phyloP scores from a whole-genome alignment of 2,329 filamentous ascomycete species.

The Neopestalotiopsis sp. region DNA sequence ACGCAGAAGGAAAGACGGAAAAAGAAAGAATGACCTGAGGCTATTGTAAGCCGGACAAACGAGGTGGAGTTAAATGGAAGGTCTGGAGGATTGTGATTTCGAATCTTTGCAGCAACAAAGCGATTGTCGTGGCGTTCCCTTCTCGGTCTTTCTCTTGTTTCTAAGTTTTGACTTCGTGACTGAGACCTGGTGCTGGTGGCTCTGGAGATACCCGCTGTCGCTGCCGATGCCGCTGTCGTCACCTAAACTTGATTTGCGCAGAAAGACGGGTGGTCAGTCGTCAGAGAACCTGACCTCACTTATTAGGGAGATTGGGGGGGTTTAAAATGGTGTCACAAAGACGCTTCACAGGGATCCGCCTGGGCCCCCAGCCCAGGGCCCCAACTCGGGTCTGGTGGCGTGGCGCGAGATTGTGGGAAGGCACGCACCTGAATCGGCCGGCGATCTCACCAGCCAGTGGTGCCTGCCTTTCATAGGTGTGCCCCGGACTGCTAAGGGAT shows the following conservation, averaged over 20 bases:
- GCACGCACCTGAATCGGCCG: neutral
- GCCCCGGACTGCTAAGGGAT: neutral
- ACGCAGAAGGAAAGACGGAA: neutral
- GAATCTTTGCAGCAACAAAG: neutral
- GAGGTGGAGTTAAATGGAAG: neutral
- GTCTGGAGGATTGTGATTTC: neutral
- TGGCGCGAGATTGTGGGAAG: constrained; percentile 1
- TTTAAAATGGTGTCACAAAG: constrained; percentile 11
- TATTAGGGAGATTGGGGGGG: constrained; percentile 2
- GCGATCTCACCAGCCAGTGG: neutral
- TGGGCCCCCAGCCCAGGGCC: neutral
- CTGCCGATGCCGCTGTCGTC: neutral
- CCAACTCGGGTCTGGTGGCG: neutral
- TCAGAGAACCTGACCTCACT: neutral
- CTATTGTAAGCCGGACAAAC: constrained; percentile 1
- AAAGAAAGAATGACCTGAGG: neutral
- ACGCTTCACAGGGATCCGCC: neutral
- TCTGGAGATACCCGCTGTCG: neutral
- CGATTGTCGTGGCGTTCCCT: neutral
- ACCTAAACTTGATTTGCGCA: neutral
- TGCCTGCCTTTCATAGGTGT: neutral
- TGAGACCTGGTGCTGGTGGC: neutral
- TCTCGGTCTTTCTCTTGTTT: neutral
- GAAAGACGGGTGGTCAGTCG: neutral
- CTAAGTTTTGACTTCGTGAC: neutral